phyloP scores from a whole-genome alignment of 1,139 yeast genomes.

The Ashbya aceris region DNA sequence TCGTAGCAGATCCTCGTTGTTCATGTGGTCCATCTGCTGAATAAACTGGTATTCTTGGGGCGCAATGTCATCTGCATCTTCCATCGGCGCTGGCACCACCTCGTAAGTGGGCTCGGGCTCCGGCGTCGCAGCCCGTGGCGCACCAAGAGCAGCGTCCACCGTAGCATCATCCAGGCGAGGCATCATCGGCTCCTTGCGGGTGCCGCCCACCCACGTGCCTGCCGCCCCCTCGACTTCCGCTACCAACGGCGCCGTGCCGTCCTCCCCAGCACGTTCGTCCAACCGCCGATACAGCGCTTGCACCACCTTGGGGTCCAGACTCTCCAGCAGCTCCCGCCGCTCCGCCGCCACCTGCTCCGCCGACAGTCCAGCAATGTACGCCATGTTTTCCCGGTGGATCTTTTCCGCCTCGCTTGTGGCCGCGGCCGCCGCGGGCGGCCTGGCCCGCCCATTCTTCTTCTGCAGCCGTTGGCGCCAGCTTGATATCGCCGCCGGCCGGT shows the following conservation, averaged over 20 bases:
- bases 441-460: conserved; percentile 12
- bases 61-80: conserved; percentile 37
- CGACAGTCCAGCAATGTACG: conserved; percentile 53
- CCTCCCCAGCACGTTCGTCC: conserved; percentile 29
- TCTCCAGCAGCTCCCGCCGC: conserved; percentile 53
- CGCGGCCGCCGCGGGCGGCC: neutral
- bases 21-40: conserved; percentile 37
- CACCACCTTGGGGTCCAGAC: conserved; percentile 61
- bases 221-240: conserved; percentile 53
- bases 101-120: conserved; percentile 9
- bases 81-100: conserved; percentile 10
- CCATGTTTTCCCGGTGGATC: conserved; percentile 70
- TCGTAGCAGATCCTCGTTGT: conserved; percentile 35
- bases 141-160: conserved; percentile 31
- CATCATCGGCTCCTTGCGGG: conserved; percentile 34
- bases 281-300: conserved; percentile 41
- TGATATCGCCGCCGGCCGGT: conserved; percentile 32
- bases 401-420: conserved; percentile 48
- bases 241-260: conserved; percentile 24
- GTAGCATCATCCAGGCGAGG: conserved; percentile 26
- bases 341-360: conserved; percentile 57
- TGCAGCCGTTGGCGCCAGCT: conserved; percentile 35
- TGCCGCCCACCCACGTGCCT: conserved; percentile 69
- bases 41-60: conserved; percentile 37
- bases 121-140: conserved; percentile 10